These are phyloP conservation scores for Gastrolobium villosum DNA, from an alignment of 306 rosid genomes.

Conservation along the genomic window DNA sequence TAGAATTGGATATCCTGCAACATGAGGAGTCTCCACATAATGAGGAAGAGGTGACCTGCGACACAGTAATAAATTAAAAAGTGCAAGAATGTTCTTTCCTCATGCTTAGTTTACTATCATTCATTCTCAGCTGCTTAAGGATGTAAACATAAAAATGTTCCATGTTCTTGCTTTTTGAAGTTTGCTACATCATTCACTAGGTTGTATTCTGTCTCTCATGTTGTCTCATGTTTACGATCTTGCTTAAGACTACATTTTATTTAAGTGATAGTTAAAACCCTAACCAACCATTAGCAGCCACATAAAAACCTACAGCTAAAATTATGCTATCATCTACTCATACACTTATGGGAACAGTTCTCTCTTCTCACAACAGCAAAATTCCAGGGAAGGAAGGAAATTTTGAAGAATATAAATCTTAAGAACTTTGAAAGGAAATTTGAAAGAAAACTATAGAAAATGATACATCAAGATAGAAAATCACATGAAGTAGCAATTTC, in stretches of 20 bases:
- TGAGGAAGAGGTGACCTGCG: conserved; percentile 85
- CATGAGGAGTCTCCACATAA: conserved; percentile 63
- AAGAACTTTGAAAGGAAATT: conserved; percentile 6
- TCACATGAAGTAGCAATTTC: conserved; percentile 2
- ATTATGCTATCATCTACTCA: conserved; percentile 10
- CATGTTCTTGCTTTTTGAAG: conserved; percentile 19
- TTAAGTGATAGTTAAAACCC: background rate
- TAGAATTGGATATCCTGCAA: conserved; percentile 77
- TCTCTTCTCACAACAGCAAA: conserved; percentile 12
- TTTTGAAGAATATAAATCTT: conserved; percentile 13
- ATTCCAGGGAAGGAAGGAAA: conserved; percentile 17
- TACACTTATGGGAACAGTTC: background rate
- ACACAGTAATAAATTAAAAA: conserved; percentile 32
- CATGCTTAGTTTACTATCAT: conserved; percentile 35
- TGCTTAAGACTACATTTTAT: background rate
- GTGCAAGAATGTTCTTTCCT: conserved; percentile 14
- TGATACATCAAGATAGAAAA: conserved; percentile 36
- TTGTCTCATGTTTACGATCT: conserved; percentile 7
- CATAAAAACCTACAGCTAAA: background rate
- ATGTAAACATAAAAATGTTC: background rate
- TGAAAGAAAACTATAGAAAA: conserved; percentile 1
- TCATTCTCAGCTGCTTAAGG: conserved; percentile 5
- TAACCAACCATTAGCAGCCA: conserved; percentile 2
- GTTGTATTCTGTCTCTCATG: background rate
- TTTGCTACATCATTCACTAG: background rate